Evolutionary conservation across 768 basidiomycete species (phyloP), one percentile per base, ranked within the genome.

Genomic region (Trametes sanguinea): DNA sequence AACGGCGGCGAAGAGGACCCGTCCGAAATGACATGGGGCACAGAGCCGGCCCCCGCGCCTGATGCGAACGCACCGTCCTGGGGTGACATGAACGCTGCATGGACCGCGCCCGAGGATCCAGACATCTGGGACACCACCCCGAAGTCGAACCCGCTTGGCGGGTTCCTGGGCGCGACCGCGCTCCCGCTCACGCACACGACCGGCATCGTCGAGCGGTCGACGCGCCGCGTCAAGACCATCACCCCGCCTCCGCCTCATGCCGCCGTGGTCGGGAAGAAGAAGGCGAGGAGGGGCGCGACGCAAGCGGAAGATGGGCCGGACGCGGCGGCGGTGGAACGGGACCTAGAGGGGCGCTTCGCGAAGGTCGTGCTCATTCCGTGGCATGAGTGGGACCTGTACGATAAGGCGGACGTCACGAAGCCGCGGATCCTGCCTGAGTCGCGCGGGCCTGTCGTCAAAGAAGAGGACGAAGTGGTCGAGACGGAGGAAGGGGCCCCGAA

Each of bases 201-300:
- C 1, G 88, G 87, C 8, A 73, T 89, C 51, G 83, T 89, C 54
- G 90, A 92, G 73, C 80, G 76, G 37, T 86, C 86, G 1, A 81
- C 86, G 57, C 80, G 90, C 10, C 79, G 81, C 35, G 75, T 92
- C 70, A 77, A 79, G 57, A 73, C 79, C 9, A 70, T 87, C 63
- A 66, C 75, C 1, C 71, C 75, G 8, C 82, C 82, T 2, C 71
- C 75, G 13, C 13, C 63, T 61, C 57, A 72, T 64, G 33, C 59
- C 13, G 13, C 14, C 5, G 42, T n/a, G 14, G 42, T 14, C 14
- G 42, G 42, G 9, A 35, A 50, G 30, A 53, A 39, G 37, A 62
- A 61, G 62, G 63, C 55, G 51, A 65, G 64, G 50, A 54, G 51
- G 44, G 54, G 56, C 0, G 67, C 65, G 48, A 46, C 2, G 27